Evolutionary conservation across 148 eudicot species (phyloP).

Genomic region (Rhododendron molle): DNA sequence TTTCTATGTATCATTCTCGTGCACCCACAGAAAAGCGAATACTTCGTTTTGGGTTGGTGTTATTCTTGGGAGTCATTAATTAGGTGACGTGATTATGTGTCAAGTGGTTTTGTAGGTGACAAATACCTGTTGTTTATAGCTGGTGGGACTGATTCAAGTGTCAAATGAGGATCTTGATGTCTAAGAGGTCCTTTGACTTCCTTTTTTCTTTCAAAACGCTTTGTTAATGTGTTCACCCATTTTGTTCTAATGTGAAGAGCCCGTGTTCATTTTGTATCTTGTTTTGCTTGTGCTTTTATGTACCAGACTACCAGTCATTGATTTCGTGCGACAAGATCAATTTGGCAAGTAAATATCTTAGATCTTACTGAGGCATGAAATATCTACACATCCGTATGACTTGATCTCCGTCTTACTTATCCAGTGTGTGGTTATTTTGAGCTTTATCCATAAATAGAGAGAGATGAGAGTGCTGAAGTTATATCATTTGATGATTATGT

Average conservation of each 20-base stretch:
- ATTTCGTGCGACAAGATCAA: not conserved
- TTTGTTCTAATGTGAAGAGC: constrained; percentile 3
- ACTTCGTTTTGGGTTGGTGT: constrained; percentile 5
- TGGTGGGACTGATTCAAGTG: constrained; percentile 1
- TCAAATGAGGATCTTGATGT: not conserved
- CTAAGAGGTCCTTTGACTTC: not conserved
- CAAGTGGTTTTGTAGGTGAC: constrained; percentile 4
- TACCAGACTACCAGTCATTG: not conserved
- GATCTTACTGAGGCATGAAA: not conserved
- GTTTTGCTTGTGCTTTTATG: not conserved
- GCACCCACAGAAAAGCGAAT: not conserved
- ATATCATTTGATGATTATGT: not conserved
- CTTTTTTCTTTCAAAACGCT: not conserved
- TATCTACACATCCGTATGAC: not conserved
- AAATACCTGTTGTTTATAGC: constrained; percentile 10
- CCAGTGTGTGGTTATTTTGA: not conserved
- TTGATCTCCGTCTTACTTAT: not conserved
- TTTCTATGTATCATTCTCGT: not conserved
- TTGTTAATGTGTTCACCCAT: not conserved
- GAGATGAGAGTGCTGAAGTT: not conserved
- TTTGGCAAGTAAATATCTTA: not conserved
- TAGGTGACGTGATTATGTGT: constrained; percentile 5
- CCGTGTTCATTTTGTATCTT: not conserved
- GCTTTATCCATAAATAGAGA: not conserved
- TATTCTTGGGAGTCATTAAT: constrained; percentile 12